Conservation (phyloP, 148 eudicot species). For the Cornus suecica region DNA sequence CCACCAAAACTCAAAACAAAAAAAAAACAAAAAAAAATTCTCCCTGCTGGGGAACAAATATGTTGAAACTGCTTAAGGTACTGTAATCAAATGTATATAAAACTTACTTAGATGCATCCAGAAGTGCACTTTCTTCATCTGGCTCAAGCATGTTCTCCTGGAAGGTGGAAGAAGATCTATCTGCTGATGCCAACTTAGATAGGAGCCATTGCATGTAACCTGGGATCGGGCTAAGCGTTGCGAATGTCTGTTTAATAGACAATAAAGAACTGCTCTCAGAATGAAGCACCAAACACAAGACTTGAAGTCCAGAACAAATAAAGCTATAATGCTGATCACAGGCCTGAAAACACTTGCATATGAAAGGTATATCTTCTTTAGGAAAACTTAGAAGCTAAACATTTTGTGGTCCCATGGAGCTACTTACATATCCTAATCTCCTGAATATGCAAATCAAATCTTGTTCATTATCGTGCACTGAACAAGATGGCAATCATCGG, state of each 20-base stretch:
- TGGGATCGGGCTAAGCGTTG: slow-evolving; percentile 95
- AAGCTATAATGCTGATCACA: neutral
- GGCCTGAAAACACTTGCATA: neutral
- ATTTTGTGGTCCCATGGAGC: too few species aligned
- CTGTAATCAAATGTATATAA: neutral
- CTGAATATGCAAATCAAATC: too few species aligned
- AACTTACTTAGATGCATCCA: slow-evolving; percentile 59
- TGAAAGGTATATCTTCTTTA: neutral
- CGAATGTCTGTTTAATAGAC: slow-evolving; percentile 56
- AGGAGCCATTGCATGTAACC: slow-evolving; percentile 93
- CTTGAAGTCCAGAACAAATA: neutral
- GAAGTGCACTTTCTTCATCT: slow-evolving; percentile 68
- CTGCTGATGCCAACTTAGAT: slow-evolving; percentile 72
- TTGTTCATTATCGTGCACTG: too few species aligned
- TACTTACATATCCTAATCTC: too few species aligned
- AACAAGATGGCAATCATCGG: too few species aligned
- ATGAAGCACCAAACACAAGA: neutral
- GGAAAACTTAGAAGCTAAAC: neutral
- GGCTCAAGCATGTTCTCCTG: slow-evolving; percentile 60
- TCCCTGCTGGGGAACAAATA: neutral
- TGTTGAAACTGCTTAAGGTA: neutral
- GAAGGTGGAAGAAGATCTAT: slow-evolving; percentile 57
- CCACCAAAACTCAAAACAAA: too few species aligned
- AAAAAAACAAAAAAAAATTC: too few species aligned
- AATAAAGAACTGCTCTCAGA: neutral